Evolutionary conservation across 768 basidiomycete species (phyloP), one percentile per base, ranked within the genome.

Genomic region (Kwoniella botswanensis): DNA sequence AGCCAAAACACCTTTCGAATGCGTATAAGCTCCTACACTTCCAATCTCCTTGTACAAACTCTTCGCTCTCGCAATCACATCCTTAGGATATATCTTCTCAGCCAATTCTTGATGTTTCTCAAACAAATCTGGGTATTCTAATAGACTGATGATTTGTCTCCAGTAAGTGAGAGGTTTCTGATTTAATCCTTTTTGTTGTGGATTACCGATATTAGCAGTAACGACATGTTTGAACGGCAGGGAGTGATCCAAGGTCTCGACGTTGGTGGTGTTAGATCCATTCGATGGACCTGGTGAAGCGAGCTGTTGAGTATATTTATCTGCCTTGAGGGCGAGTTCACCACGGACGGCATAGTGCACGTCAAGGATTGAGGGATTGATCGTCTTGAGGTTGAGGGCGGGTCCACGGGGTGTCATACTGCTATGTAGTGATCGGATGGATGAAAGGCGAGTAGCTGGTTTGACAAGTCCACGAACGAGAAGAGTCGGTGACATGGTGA

Each of bases 321-420:
- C 94, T 0, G 96, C 93, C 82, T 92, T 93, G 86, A 98, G 92
- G 3, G 96, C 94, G 73, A 98, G 90, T 85, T 96, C 95, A 60
- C 97, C 96, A 65, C 96, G 92, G 35, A 99, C 96, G 67, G 96
- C 96, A 82, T 99, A 99, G 84, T 97, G 89, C 63, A 98, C 97
- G 63, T 92, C 89, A 80, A 89, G 88, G 58, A 97, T 87, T 68
- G 90, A 86, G 2, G 91, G 93, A 85, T 97, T 98, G 84, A 98
- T 89, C 53, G 88, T 87, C 65, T 90, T 87, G 70, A 88, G 72
- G 43, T 91, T 89, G 75, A 96, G 88, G 6, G 75, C 79, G n/a
- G 76, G 73, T 18, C 29, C 46, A 26, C 62, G 62, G 35, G 59
- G 52, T 26, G 63, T 44, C 66, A 63, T 72, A 9, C 61, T 72